phyloP scores from a whole-genome alignment of 1,284 basidiomycete species.

The Sphaerobolus stellatus region DNA sequence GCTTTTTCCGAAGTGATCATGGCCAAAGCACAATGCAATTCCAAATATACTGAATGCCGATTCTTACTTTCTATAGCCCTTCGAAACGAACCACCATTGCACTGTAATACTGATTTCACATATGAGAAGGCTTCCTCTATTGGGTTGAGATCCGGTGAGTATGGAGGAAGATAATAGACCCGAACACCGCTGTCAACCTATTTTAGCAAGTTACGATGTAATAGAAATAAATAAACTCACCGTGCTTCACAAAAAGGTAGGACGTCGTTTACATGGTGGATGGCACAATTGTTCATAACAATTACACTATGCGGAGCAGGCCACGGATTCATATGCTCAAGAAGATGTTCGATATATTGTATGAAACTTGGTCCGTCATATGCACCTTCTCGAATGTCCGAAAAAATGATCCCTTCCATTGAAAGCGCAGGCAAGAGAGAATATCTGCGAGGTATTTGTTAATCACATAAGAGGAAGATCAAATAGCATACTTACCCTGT shows the following conservation, averaged over 20 bases:
- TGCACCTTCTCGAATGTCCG: not conserved
- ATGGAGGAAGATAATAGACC: constrained; percentile 32
- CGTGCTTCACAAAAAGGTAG: constrained; percentile 19
- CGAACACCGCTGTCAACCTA: constrained; percentile 26
- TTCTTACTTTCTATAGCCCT: constrained; percentile 11
- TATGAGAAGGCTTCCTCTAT: constrained; percentile 34
- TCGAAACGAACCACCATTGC: constrained; percentile 14
- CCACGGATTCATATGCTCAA: constrained; percentile 18
- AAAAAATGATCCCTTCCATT: not conserved
- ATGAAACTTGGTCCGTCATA: constrained; percentile 9
- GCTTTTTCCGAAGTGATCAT: constrained; percentile 24
- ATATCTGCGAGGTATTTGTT: not conserved
- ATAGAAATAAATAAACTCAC: constrained; percentile 19
- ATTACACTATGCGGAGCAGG: constrained; percentile 15
- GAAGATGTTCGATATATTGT: constrained; percentile 13
- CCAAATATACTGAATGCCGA: constrained; percentile 19
- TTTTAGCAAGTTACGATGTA: not conserved
- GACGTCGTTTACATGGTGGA: constrained; percentile 12
- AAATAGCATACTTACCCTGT: not conserved
- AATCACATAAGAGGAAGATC: not conserved
- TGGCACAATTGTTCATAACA: constrained; percentile 18
- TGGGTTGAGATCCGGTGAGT: constrained; percentile 37
- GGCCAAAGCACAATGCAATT: constrained; percentile 18
- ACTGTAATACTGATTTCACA: constrained; percentile 29
- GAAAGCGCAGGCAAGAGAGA: not conserved